Evolutionary conservation across 2,329 filamentous ascomycete genomes (phyloP).

Genomic region (Trichoderma harzianum): DNA sequence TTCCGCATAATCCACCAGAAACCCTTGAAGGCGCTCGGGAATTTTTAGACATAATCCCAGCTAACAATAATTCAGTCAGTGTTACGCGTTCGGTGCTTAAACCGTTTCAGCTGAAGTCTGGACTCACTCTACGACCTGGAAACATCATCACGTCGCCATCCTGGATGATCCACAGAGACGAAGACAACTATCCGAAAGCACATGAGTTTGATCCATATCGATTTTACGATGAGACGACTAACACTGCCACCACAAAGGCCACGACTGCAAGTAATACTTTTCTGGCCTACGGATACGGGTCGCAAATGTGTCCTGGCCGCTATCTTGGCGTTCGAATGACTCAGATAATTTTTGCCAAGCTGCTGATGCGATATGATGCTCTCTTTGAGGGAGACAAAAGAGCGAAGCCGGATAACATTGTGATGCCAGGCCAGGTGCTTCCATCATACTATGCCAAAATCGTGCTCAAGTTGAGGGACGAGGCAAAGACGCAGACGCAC

Average conservation of each 20-base stretch:
- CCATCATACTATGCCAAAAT: background rate
- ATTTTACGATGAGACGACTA: constrained; percentile 12
- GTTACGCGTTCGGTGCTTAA: constrained; percentile 10
- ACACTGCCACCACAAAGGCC: background rate
- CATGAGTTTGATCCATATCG: constrained; percentile 15
- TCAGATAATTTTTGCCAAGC: constrained; percentile 16
- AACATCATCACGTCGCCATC: constrained; percentile 5
- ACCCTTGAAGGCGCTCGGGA: background rate
- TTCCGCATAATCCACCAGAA: background rate
- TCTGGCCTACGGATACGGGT: constrained; percentile 11
- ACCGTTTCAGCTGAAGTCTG: constrained; percentile 8
- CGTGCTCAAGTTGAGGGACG: background rate
- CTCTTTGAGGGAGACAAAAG: background rate
- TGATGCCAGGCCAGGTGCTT: background rate
- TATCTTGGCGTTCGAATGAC: constrained; percentile 16
- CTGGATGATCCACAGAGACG: constrained; percentile 16
- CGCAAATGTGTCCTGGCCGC: constrained; percentile 16
- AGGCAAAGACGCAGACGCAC: background rate
- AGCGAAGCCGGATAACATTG: background rate
- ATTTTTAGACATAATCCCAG: background rate
- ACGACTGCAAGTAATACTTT: constrained; percentile 14
- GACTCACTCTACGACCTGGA: background rate
- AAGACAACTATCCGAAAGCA: constrained; percentile 13
- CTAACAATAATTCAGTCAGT: constrained; percentile 7
- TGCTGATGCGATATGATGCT: constrained; percentile 13